A percentile compares a stretch with the other conserved stretches of the same genome.
phyloP scores from a whole-genome alignment of 352 stramenopile species.

The Phytophthora multivora region DNA sequence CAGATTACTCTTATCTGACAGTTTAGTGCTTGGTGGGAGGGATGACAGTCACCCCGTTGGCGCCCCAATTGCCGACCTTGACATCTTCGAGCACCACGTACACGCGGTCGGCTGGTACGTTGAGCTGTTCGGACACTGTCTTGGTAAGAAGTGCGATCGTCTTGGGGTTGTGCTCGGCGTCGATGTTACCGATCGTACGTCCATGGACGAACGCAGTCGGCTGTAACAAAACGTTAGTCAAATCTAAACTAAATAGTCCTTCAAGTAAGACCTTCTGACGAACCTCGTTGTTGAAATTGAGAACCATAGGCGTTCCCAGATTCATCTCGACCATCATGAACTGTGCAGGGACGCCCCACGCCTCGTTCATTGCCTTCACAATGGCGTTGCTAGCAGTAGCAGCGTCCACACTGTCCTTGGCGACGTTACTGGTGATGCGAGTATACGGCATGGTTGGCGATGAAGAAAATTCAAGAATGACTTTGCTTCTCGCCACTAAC shows the following conservation, averaged over 20 bases:
- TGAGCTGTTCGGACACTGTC: conserved; percentile 11
- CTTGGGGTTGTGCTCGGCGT: conserved; percentile 38
- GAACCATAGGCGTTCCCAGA: conserved; percentile 37
- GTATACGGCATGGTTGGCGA: conserved; percentile 43
- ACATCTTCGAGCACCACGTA: conserved; percentile 34
- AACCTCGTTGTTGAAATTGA: conserved; percentile 37
- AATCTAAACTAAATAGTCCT: no score
- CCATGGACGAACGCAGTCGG: conserved; percentile 48
- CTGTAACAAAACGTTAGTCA: conserved; percentile 11
- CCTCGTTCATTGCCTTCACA: conserved; percentile 44
- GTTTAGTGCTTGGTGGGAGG: conserved; percentile 5
- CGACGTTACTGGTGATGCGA: conserved; percentile 50
- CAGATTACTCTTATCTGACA: background rate
- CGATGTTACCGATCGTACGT: conserved; percentile 29
- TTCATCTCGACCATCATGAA: conserved; percentile 53
- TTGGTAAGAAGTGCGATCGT: conserved; percentile 18
- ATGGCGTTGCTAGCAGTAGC: conserved; percentile 33
- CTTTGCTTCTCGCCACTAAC: background rate
- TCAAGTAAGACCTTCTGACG: background rate
- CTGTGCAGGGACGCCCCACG: conserved; percentile 37
- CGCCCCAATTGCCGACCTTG: conserved; percentile 9
- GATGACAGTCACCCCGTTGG: conserved; percentile 6
- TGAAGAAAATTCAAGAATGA: conserved; percentile 4
- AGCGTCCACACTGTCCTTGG: conserved; percentile 36
- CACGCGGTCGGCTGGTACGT: conserved; percentile 9